Evolutionary conservation across 257 asterid species (phyloP), one percentile per base, ranked within the genome.

Genomic region (Ajuga chamaepitys): DNA sequence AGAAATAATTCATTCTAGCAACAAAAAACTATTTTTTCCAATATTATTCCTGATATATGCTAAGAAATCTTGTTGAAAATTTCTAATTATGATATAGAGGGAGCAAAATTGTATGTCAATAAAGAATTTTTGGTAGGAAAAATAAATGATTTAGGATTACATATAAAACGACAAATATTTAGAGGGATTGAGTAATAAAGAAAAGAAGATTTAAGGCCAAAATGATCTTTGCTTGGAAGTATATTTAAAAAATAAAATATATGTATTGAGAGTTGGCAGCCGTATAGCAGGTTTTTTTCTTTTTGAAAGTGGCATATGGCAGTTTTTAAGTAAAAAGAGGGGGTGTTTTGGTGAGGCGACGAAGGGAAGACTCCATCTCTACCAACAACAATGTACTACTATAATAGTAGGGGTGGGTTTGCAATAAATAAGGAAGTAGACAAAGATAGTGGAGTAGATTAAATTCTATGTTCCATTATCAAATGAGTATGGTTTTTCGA

Each of bases 141-240:
- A n/a, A n/a, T n/a, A n/a, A n/a, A n/a, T n/a, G n/a, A n/a, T n/a
- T n/a, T n/a, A n/a, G n/a, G n/a, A n/a, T n/a, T n/a, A n/a, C n/a
- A n/a, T n/a, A n/a, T n/a, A n/a, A n/a, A n/a, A n/a, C n/a, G n/a
- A n/a, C n/a, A n/a, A n/a, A n/a, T n/a, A n/a, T n/a, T n/a, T n/a
- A n/a, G n/a, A n/a, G n/a, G n/a, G n/a, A n/a, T n/a, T n/a, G n/a
- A 30, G 5, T 5, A 30, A 4, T 30, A 30, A 30, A 30, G 4
- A 30, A 30, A 30, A 5, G 9, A 24, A 40, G 45, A 41, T 13
- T 55, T 55, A 34, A 48, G 28, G 56, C 21, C 21, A 37, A 47
- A 53, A 28, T 66, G 75, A 66, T 76, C 93, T 80, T 82, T 82
- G 86, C 88, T 82, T 82, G 79, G 63, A 82, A 85, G 88, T 62